Percentiles rank a stretch among this genome's conserved stretches.
phyloP scores from a whole-genome alignment of 805 yeast species.

The Tetrapisispora pingtungensis region DNA sequence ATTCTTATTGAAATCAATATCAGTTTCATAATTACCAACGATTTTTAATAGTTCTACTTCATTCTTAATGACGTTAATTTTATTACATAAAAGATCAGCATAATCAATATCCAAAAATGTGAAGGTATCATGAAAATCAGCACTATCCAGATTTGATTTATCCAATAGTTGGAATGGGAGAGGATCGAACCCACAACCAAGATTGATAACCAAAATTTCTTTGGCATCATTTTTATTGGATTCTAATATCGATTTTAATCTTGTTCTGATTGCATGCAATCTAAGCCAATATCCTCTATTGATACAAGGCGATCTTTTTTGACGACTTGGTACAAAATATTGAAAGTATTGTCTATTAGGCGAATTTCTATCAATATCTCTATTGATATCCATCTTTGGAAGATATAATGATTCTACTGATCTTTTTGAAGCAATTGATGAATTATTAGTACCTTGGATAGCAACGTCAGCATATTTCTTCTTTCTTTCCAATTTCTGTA shows the following conservation, averaged over 20 bases:
- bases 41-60: conserved; percentile 38
- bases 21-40: conserved; percentile 30
- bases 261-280: conserved; percentile 54
- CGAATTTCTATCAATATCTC: conserved; percentile 6
- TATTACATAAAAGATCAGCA: conserved; percentile 52
- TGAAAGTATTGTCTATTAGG: conserved; percentile 44
- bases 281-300: conserved; percentile 80
- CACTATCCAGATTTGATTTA: conserved; percentile 22
- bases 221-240: conserved; percentile 9
- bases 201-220: conserved; percentile 43
- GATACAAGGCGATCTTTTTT: conserved; percentile 67
- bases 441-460: conserved; percentile 77
- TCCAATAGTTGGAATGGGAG: conserved; percentile 44
- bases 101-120: conserved; percentile 66
- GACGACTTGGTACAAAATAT: conserved; percentile 47
- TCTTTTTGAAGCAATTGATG: conserved; percentile 73
- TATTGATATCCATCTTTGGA: conserved; percentile 15
- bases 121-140: conserved; percentile 25
- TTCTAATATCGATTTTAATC: conserved; percentile 40
- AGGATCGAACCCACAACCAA: conserved; percentile 75
- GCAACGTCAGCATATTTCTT: conserved; percentile 50
- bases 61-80: conserved; percentile 41
- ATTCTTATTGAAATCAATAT: conserved; percentile 14
- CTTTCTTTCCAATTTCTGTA: conserved; percentile 35
- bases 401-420: conserved; percentile 61